A percentile compares a stretch with the other conserved stretches of the same genome.
Evolutionary conservation across 371 early-diverging fungal genomes (phyloP).

Genomic region (Syncephalastrum sp.): DNA sequence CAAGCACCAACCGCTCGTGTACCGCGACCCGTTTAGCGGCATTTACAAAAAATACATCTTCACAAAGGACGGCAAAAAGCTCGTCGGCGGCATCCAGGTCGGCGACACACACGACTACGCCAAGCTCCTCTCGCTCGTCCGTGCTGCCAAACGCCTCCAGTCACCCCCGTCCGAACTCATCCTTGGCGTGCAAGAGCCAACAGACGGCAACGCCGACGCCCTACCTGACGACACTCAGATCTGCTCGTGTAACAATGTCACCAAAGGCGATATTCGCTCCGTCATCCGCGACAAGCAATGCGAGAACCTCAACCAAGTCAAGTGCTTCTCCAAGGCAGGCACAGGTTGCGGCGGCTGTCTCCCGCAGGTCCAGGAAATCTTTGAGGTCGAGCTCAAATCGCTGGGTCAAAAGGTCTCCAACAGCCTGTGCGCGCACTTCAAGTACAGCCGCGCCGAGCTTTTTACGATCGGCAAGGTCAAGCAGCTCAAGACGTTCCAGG

Average conservation of each 20-base stretch:
- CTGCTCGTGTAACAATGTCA: conserved; percentile 71
- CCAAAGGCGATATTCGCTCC: conserved; percentile 54
- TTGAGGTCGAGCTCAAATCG: conserved; percentile 59
- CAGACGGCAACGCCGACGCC: conserved; percentile 40
- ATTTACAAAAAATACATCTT: conserved; percentile 66
- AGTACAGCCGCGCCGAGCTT: conserved; percentile 58
- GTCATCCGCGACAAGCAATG: conserved; percentile 44
- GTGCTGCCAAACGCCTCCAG: conserved; percentile 46
- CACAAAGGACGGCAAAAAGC: conserved; percentile 59
- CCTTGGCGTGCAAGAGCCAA: conserved; percentile 46
- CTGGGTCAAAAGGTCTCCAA: conserved; percentile 54
- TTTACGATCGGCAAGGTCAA: conserved; percentile 65
- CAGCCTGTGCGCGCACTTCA: conserved; percentile 60
- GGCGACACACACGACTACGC: conserved; percentile 67
- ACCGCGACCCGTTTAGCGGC: conserved; percentile 59
- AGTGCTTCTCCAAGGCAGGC: conserved; percentile 57
- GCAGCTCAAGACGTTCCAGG: conserved; percentile 47
- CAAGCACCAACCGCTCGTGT: conserved; percentile 42
- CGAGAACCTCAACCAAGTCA: conserved; percentile 55
- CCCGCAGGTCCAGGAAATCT: conserved; percentile 53
- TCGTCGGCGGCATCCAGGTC: conserved; percentile 71
- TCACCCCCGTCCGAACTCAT: conserved; percentile 60
- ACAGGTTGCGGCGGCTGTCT: conserved; percentile 68
- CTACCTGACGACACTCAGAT: conserved; percentile 68
- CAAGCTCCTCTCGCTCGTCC: conserved; percentile 53